These are phyloP conservation scores for Tuber melanosporum DNA, from an alignment of 495 filamentous ascomycete species.

Conservation along the genomic window DNA sequence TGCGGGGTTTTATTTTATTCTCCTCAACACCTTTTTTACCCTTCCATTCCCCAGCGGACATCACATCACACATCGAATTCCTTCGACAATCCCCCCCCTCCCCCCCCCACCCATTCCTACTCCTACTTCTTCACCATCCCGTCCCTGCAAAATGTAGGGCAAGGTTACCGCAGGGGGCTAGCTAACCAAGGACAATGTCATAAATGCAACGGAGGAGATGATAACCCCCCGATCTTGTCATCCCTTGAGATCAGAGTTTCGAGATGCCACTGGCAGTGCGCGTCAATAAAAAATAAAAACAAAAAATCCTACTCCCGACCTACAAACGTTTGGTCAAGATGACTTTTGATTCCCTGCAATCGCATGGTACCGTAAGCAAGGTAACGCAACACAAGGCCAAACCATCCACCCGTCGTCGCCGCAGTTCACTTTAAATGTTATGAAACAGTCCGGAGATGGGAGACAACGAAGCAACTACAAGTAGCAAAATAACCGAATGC, in stretches of 20 bases:
- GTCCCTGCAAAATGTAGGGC: constrained; percentile 10
- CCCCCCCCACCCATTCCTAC: background rate
- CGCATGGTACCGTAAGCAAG: background rate
- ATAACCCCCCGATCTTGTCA: constrained; percentile 28
- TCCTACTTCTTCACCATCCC: constrained; percentile 6
- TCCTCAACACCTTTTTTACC: constrained; percentile 16
- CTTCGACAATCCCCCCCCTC: constrained; percentile 6
- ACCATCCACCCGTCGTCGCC: background rate
- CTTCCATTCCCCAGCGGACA: background rate
- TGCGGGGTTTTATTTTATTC: constrained; percentile 31
- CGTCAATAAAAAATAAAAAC: background rate
- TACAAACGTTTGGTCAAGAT: background rate
- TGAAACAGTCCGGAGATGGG: background rate
- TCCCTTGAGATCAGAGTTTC: constrained; percentile 20
- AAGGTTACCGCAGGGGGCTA: constrained; percentile 1
- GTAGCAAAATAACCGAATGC: background rate
- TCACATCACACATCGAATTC: constrained; percentile 3
- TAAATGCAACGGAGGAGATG: background rate
- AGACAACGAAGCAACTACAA: background rate
- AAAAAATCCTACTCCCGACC: background rate
- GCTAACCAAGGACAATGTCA: background rate
- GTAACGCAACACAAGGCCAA: background rate
- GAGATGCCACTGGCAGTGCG: background rate
- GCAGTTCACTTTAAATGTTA: background rate
- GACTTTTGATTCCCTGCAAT: background rate